Evolutionary conservation across 306 rosid species (phyloP).

Genomic region (Amphicarpaea edgeworthii): DNA sequence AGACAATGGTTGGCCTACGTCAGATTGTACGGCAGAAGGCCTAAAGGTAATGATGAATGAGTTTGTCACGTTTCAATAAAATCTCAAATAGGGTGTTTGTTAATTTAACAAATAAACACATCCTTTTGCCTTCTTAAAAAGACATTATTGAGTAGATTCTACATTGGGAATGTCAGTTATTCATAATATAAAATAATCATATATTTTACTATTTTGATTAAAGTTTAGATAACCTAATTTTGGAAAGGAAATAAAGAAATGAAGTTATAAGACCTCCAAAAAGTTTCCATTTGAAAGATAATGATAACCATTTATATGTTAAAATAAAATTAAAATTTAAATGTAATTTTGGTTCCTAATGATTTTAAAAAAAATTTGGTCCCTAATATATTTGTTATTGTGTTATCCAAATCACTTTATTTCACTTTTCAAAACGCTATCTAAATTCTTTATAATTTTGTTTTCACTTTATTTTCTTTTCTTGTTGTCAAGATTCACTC

Average conservation of each 20-base stretch:
- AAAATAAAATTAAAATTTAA: neutral
- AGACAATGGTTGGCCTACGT: constrained; percentile 75
- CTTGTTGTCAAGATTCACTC: no score
- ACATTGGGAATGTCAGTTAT: neutral
- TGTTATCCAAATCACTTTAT: no score
- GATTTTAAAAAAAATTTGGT: no score
- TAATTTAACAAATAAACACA: neutral
- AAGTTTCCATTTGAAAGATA: neutral
- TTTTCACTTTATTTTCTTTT: no score
- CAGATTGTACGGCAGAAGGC: constrained; percentile 82
- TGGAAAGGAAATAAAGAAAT: constrained; percentile 6
- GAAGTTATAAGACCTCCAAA: neutral
- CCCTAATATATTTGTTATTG: no score
- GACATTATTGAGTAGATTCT: neutral
- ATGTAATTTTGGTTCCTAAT: no score
- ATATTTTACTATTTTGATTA: neutral
- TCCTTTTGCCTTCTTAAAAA: neutral
- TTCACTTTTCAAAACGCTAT: no score
- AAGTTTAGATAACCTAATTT: neutral
- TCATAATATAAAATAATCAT: neutral
- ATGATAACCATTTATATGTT: neutral
- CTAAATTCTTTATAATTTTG: no score
- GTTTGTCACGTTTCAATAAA: neutral
- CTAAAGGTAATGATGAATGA: constrained; percentile 58
- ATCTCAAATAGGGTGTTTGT: neutral